Evolutionary conservation across 305 asterid species (phyloP), one percentile per base, ranked within the genome.

Genomic region (Fraxinus nigra): DNA sequence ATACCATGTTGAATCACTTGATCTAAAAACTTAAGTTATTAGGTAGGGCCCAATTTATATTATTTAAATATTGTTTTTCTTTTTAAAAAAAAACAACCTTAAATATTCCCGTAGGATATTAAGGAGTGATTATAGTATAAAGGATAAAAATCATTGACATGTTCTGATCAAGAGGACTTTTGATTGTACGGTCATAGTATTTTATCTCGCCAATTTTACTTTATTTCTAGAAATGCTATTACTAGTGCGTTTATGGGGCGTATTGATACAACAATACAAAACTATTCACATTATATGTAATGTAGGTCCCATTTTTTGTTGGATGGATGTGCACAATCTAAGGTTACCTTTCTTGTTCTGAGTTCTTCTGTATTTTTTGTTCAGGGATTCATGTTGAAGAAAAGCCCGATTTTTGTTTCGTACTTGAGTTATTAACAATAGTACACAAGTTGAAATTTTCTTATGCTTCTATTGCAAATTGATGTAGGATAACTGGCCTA

Each of bases 401-500:
- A 59, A 59, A 59, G 69, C 18, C 35, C 7, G 18, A 67, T 4
- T 65, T 65, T 54, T 67, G 32, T 67, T 11, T 13, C 18, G 13
- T 67, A 67, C 30, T 65, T 65, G 4, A 28, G 74, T 13, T 63
- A 22, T 63, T 24, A 7, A 63, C 72, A 24, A 63, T 33, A 54
- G 63, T 6, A 20, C 34, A 7, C 16, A 35, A 70, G 67, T 33
- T 24, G 16, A 24, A 35, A 78, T 37, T 24, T 20, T 32, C 48
- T 28, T 67, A 24, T 14, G 18, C 75, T 26, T 67, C 24, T 70
- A 10, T 70, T 32, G 6, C 9, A 37, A n/a, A 84, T 76, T 35
- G 18, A 73, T 93, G 88, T 87, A 93, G 98, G 91, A 92, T 82
- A 93, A 95, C 79, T 95, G 94, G 97, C 81, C 91, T 2, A 88